Conservation (phyloP, 345 rosid genomes). For the Rhodamnia rubescens region DNA sequence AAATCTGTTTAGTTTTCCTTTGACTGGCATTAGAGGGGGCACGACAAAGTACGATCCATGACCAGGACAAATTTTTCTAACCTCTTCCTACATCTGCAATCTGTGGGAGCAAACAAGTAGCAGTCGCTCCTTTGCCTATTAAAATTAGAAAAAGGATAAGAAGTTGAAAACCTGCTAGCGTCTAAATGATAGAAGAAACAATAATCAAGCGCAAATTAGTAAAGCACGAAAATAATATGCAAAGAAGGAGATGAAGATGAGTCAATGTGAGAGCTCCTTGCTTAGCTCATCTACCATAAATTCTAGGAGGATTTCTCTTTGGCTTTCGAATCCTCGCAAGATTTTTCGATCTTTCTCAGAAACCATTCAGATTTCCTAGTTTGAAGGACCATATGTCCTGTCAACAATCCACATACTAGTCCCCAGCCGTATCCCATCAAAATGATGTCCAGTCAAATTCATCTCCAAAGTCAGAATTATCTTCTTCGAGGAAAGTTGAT, state of each 20-base stretch:
- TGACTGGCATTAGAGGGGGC: not conserved
- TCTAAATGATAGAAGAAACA: not conserved
- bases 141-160: too few species aligned
- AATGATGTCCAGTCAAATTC: not conserved
- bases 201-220: not conserved
- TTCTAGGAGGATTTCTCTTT: not conserved
- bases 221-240: not conserved
- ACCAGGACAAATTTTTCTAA: not conserved
- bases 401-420: not conserved
- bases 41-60: not conserved
- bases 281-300: not conserved
- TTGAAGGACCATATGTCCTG: not conserved
- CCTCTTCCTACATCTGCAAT: not conserved
- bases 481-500: not conserved
- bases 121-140: too few species aligned
- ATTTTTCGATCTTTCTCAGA: too few species aligned
- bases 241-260: not conserved
- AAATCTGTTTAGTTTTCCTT: not conserved
- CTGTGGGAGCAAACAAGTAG: not conserved
- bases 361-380: too few species aligned
- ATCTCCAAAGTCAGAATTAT: not conserved
- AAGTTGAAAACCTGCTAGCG: too few species aligned
- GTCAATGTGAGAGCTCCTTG: not conserved
- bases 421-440: not conserved
- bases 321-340: not conserved